A percentile compares a stretch with the other conserved stretches of the same genome.
phyloP scores from a whole-genome alignment of 805 yeast species.

The Zygoascus tannicola region DNA sequence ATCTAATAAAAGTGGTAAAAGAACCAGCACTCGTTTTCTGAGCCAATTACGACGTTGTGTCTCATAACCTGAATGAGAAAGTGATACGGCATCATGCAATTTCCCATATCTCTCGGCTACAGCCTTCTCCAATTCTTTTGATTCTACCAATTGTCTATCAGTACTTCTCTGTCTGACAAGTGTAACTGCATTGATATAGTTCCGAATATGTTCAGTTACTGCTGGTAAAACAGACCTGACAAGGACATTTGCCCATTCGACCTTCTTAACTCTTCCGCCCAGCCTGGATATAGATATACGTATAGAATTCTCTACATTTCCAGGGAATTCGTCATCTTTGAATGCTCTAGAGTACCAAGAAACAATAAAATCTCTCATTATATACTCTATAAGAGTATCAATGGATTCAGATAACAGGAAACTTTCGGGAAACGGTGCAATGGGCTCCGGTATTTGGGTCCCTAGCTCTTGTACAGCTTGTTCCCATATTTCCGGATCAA shows the following conservation, averaged over 20 bases:
- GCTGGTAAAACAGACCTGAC: constrained; percentile 55
- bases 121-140: constrained; percentile 33
- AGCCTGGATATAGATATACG: constrained; percentile 35
- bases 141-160: constrained; percentile 24
- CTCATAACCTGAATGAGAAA: constrained; percentile 31
- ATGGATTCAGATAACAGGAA: constrained; percentile 44
- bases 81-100: constrained; percentile 49
- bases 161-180: constrained; percentile 21
- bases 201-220: constrained; percentile 52
- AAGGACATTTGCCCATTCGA: constrained; percentile 50
- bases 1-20: constrained; percentile 42
- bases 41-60: constrained; percentile 41
- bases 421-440: constrained; percentile 33
- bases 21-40: constrained; percentile 31
- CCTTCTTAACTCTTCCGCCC: constrained; percentile 31
- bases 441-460: constrained; percentile 9
- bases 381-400: constrained; percentile 39
- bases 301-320: constrained; percentile 38
- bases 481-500: constrained; percentile 7
- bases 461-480: constrained; percentile 9
- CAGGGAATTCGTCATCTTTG: constrained; percentile 32
- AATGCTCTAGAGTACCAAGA: constrained; percentile 48
- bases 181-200: constrained; percentile 38
- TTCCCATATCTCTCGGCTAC: constrained; percentile 39
- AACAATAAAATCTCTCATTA: constrained; percentile 44